These are phyloP conservation scores for Podaxis sp. DNA, from an alignment of 768 basidiomycete species.

Conservation along the genomic window DNA sequence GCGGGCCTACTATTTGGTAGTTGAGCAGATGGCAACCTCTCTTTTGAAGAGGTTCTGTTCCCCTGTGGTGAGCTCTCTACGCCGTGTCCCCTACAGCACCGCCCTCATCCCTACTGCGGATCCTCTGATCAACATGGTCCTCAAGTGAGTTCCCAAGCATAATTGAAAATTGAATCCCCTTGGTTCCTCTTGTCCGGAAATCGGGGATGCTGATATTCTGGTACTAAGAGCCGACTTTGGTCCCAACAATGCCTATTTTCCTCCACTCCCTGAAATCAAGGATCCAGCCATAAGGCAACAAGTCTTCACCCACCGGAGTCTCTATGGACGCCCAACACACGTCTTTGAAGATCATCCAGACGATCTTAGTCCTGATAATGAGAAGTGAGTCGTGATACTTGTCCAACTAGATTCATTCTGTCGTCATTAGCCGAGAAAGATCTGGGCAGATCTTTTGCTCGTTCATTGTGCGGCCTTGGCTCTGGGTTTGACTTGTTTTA, in stretches of 20 bases:
- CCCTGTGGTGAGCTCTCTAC: not conserved
- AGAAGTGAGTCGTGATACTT: conserved; percentile 49
- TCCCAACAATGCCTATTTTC: conserved; percentile 43
- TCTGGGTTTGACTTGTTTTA: not conserved
- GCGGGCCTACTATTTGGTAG: not conserved
- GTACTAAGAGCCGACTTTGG: conserved; percentile 43
- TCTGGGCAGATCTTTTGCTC: not conserved
- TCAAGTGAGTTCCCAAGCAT: conserved; percentile 11
- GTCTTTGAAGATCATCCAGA: conserved; percentile 73
- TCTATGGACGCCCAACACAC: conserved; percentile 65
- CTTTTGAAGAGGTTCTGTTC: conserved; percentile 3
- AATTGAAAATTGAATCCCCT: not conserved
- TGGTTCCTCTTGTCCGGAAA: not conserved
- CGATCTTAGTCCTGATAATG: conserved; percentile 81
- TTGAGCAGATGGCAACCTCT: not conserved
- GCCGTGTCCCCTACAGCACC: not conserved
- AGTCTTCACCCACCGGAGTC: conserved; percentile 78
- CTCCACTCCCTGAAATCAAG: conserved; percentile 58
- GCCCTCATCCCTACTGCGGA: not conserved
- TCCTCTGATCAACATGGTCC: conserved; percentile 1
- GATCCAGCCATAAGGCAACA: conserved; percentile 44
- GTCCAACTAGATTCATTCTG: not conserved
- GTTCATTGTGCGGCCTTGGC: not conserved
- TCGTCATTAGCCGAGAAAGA: conserved; percentile 5
- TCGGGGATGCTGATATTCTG: not conserved